A percentile compares a stretch with the other conserved stretches of the same genome.
Evolutionary conservation across 805 yeast species (phyloP).

Genomic region (Saccharomycopsis microspora): DNA sequence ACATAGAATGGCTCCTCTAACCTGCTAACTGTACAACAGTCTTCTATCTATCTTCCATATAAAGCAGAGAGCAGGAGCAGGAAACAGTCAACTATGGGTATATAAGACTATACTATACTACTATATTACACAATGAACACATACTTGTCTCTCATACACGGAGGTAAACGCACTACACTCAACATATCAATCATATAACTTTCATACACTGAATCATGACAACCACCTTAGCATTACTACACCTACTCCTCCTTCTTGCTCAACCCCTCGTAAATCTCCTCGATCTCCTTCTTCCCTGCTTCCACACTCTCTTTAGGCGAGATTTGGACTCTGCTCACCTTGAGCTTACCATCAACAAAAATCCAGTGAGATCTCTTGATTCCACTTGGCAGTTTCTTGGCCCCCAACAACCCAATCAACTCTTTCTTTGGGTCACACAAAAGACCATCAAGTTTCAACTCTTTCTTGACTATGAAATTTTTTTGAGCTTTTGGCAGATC

Average conservation of each 20-base stretch:
- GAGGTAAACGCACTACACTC: too few relatives aligned
- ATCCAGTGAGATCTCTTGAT: constrained; percentile 88
- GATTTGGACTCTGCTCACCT: constrained; percentile 26
- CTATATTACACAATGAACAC: too few relatives aligned
- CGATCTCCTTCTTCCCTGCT: constrained; percentile 47
- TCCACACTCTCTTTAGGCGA: constrained; percentile 47
- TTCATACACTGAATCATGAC: too few relatives aligned
- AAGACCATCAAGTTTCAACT: constrained; percentile 53
- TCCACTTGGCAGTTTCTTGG: constrained; percentile 68
- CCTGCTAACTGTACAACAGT: too few relatives aligned
- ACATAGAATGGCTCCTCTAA: too few relatives aligned
- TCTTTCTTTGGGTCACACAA: constrained; percentile 65
- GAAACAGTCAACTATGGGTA: too few relatives aligned
- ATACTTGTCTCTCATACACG: too few relatives aligned
- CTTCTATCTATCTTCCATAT: too few relatives aligned
- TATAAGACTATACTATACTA: too few relatives aligned
- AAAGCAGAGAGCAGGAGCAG: too few relatives aligned
- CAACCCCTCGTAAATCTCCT: constrained; percentile 25
- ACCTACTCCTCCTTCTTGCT: neutral
- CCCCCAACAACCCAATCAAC: constrained; percentile 68
- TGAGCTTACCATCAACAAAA: constrained; percentile 64
- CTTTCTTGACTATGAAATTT: constrained; percentile 61
- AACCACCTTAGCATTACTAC: neutral
- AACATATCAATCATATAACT: too few relatives aligned
- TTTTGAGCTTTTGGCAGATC: constrained; percentile 75